Conservation (phyloP, 768 basidiomycete species). For the Myochromella boudieri region DNA sequence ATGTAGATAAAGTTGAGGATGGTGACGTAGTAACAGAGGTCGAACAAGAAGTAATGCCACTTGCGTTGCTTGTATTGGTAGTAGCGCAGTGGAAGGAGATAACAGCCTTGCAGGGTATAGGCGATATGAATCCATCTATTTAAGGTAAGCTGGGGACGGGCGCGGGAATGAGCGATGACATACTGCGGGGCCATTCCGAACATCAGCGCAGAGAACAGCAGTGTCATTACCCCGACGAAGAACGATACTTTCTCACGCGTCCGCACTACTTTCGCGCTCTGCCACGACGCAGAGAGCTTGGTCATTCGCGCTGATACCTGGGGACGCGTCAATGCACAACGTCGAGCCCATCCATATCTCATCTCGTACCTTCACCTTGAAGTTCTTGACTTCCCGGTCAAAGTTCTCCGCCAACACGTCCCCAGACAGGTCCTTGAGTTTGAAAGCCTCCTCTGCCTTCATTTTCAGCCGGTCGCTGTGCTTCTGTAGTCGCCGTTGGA, state of each 20-base stretch:
- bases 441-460: slow-evolving; percentile 80
- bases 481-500: slow-evolving; percentile 83
- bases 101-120: slow-evolving; percentile 76
- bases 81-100: slow-evolving; percentile 79
- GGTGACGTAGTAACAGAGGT: slow-evolving; percentile 91
- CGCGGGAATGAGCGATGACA: slow-evolving; percentile 29
- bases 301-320: slow-evolving; percentile 83
- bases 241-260: slow-evolving; percentile 87
- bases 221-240: slow-evolving; percentile 90
- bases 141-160: slow-evolving; percentile 13
- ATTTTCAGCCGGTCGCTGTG: slow-evolving; percentile 82
- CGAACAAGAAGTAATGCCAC: slow-evolving; percentile 95
- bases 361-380: slow-evolving; percentile 75
- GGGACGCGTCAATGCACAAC: slow-evolving; percentile 7
- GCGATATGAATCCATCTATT: slow-evolving; percentile 85
- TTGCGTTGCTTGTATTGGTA: slow-evolving; percentile 90
- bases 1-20: slow-evolving; percentile 90
- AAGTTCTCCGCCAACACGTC: slow-evolving; percentile 74
- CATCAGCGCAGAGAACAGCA: slow-evolving; percentile 81
- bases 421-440: slow-evolving; percentile 61
- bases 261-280: slow-evolving; percentile 84
- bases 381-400: slow-evolving; percentile 82
- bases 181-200: slow-evolving; percentile 89
- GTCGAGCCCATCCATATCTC: neutral
- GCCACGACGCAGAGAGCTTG: slow-evolving; percentile 81